These are phyloP conservation scores for Wickerhamomyces chaumierensis DNA, from an alignment of 805 yeast species.

Conservation along the genomic window DNA sequence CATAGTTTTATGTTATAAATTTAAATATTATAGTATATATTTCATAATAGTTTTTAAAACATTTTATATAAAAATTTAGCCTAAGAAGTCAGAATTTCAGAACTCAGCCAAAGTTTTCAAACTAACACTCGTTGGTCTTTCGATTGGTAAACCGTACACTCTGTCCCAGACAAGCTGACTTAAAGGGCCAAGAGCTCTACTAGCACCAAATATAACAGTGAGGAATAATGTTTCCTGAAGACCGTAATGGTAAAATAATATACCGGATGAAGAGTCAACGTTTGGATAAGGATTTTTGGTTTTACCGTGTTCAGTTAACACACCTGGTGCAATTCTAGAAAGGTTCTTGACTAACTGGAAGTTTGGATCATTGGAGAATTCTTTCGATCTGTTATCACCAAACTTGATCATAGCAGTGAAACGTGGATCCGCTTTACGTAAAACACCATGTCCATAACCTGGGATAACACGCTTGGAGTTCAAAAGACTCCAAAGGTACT, in stretches of 20 bases:
- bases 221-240: conserved; percentile 61
- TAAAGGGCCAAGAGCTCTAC: conserved; percentile 71
- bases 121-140: conserved; percentile 46
- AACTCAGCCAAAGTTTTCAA: conserved; percentile 7
- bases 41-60: too few species aligned
- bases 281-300: conserved; percentile 82
- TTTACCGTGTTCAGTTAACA: conserved; percentile 68
- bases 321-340: conserved; percentile 64
- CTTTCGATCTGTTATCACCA: conserved; percentile 38
- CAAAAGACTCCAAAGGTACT: conserved; percentile 60
- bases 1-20: too few species aligned
- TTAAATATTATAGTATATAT: too few species aligned
- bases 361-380: conserved; percentile 51
- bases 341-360: conserved; percentile 57
- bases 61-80: too few species aligned
- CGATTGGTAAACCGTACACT: conserved; percentile 66
- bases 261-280: conserved; percentile 74
- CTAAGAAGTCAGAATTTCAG: too few species aligned
- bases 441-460: conserved; percentile 83
- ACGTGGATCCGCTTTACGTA: conserved; percentile 76
- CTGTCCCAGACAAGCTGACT: conserved; percentile 76
- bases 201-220: conserved; percentile 75
- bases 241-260: conserved; percentile 71
- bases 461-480: conserved; percentile 73
- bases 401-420: conserved; percentile 65